Base-by-base conservation (phyloP, 2,329 filamentous ascomycete genomes). In the Aspergillus sp. region DNA sequence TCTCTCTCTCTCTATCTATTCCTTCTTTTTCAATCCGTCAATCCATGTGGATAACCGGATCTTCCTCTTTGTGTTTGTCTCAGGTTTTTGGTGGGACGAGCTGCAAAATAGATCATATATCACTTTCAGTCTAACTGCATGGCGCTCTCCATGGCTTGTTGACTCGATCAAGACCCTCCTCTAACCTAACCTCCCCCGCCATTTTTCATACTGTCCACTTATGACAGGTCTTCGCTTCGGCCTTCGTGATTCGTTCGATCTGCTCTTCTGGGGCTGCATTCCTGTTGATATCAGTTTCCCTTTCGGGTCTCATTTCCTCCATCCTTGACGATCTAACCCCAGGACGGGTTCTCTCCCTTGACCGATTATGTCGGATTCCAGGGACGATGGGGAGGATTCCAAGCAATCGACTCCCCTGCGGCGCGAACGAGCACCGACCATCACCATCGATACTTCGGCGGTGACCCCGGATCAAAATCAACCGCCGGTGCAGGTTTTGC, bases 391-490 rank as follows among this genome's bases (percentile, higher is more conserved):
- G 40, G 56, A 64, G 39, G 54, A 59, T 48, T 44, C 56, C 27
- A 56, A 53, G 31, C 54, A 56, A 26, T 50, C 55, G 7, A 54
- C 53, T n/a, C 67, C 65, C 39, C 51, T 66, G 42, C 65, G 67
- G 43, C 62, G 71, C 46, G 66, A 66, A 51, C 62, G 72, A 44
- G 72, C 73, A 6, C 76, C 76, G 19, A 78, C 76, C 8, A 79
- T 79, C 41, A 78, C 75, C 28, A 77, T 79, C 49, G 75, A 79
- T 57, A 78, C 76, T 19, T 77, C 76, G 45, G 73, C 75, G 43
- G 73, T 76, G 50, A 51, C 62, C 41, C 52, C 63, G 6, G 64
- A 68, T 45, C 53, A 60, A 10, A 54, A 57, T 41, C 56, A 59
- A 43, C 54, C 64, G 40, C 61, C 63, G 43, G 50, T 62, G 40